A percentile compares a stretch with the other conserved stretches of the same genome.
Conservation (phyloP, 2,329 filamentous ascomycete species). For the Fusarium mundagurra region DNA sequence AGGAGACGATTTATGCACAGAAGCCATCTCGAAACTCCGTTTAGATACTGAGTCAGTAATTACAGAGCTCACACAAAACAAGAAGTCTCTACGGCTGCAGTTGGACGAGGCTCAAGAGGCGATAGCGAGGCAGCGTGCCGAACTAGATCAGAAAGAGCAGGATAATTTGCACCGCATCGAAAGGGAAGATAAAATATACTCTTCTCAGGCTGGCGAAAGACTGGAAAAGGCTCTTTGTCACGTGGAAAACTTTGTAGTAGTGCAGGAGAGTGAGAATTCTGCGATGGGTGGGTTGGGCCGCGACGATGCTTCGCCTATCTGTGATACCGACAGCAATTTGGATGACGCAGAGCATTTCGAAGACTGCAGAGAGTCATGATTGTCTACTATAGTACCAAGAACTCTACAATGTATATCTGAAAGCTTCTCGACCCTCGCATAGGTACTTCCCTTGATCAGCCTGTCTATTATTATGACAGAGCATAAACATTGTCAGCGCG, state of each 20-base stretch:
- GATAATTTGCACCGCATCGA: not conserved
- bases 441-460: not conserved
- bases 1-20: fast-evolving
- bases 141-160: not conserved
- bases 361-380: not conserved
- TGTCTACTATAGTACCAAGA: fast-evolving
- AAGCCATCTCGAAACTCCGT: not conserved
- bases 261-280: too few relatives aligned
- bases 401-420: slow-evolving; percentile 9
- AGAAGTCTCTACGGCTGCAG: not conserved
- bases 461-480: not conserved
- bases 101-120: not conserved
- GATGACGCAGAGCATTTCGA: fast-evolving
- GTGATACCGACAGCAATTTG: fast-evolving
- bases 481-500: slow-evolving; percentile 12
- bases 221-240: fast-evolving
- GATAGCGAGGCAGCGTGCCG: not conserved
- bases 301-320: fast-evolving
- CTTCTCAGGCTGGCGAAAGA: fast-evolving
- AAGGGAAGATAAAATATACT: not conserved
- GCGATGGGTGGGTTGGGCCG: not conserved
- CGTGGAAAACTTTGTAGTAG: fast-evolving
- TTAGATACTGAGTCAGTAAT: fast-evolving
- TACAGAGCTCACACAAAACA: not conserved
- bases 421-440: slow-evolving; percentile 8